Conservation (phyloP, 179 eudicot genomes). For the Camellia oleifera region DNA sequence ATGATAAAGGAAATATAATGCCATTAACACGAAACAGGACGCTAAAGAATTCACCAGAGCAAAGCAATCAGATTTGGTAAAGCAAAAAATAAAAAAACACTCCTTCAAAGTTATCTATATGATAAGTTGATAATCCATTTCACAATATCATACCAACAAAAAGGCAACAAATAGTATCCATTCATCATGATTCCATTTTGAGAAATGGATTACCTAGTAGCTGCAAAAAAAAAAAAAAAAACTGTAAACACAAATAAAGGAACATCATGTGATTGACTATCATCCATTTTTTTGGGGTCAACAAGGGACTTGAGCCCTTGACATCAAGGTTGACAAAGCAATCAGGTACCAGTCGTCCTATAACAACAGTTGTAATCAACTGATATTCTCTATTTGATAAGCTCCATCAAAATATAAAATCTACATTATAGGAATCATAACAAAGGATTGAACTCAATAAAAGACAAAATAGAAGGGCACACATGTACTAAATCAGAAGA, state of each 20-base stretch:
- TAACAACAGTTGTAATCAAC: background rate
- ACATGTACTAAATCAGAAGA: background rate
- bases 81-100: background rate
- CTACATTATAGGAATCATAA: background rate
- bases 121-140: background rate
- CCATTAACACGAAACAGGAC: background rate
- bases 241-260: background rate
- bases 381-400: background rate
- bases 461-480: background rate
- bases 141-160: background rate
- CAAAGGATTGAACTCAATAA: no score
- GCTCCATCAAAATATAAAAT: slow-evolving; percentile 4
- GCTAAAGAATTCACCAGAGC: background rate
- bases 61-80: background rate
- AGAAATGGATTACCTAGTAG: background rate
- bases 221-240: background rate
- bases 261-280: background rate
- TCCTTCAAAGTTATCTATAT: background rate
- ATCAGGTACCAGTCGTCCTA: background rate
- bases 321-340: background rate
- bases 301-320: background rate
- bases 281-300: background rate
- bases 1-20: background rate
- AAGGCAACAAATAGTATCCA: background rate
- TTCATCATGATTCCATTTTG: background rate